These are phyloP conservation scores for Peronosclerospora sorghi DNA, from an alignment of 352 stramenopile species.

Conservation along the genomic window DNA sequence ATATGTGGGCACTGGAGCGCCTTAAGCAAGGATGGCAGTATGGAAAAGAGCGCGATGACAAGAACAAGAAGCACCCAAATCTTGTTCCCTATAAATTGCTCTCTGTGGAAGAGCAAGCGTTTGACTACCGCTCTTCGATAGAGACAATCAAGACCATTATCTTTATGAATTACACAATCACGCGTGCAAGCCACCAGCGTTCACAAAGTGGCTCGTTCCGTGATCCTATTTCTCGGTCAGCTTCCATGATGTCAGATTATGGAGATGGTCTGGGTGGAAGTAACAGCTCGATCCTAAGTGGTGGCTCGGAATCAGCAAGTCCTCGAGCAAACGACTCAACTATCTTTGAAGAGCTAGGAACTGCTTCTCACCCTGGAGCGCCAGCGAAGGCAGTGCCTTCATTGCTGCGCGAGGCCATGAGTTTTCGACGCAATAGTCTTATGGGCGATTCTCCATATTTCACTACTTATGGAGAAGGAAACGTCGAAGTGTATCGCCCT, in stretches of 20 bases:
- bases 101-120: constrained; percentile 69
- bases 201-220: constrained; percentile 45
- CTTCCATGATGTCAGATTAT: constrained; percentile 51
- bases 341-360: constrained; percentile 21
- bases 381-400: constrained; percentile 39
- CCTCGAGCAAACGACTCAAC: constrained; percentile 17
- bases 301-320: constrained; percentile 15
- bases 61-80: constrained; percentile 68
- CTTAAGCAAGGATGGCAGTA: constrained; percentile 81
- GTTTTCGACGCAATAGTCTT: constrained; percentile 62
- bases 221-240: constrained; percentile 50
- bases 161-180: constrained; percentile 82
- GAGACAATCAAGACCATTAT: constrained; percentile 84
- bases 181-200: constrained; percentile 29
- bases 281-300: constrained; percentile 21
- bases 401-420: constrained; percentile 60
- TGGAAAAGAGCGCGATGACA: constrained; percentile 55
- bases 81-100: constrained; percentile 75
- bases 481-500: constrained; percentile 55
- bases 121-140: constrained; percentile 79
- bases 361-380: constrained; percentile 16
- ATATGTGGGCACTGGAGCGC: constrained; percentile 79
- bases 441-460: constrained; percentile 75
- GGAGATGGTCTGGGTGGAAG: constrained; percentile 19
- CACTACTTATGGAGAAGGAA: constrained; percentile 49